Base-by-base conservation (phyloP, 2,329 filamentous ascomycete genomes). In the Xylaria sp. region DNA sequence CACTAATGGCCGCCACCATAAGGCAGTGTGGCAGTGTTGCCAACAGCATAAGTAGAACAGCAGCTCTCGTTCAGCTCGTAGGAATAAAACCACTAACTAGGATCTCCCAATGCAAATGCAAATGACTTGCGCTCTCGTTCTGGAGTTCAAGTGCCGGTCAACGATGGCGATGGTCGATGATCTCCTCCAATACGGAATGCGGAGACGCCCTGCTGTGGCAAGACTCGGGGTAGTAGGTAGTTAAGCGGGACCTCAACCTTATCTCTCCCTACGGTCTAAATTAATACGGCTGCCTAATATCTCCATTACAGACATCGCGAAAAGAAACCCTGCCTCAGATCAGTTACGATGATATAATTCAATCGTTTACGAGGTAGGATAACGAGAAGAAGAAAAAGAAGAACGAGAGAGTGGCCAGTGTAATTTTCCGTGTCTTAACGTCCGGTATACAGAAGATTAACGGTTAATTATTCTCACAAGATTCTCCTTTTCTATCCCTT, bases 371-470 rank as follows among this genome's bases (percentile, higher is more conserved):
- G 4, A 34, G 11, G 29, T 7, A 6, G 4, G 29, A 34, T 7
- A 34, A 34, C 11, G 11, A 4, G 29, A 34, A 11, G 29, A 7
- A 11, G 4, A 7, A 11, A 13, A 34, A 50, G 39, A n/a, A n/a
- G n/a, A n/a, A n/a, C n/a, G n/a, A n/a, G n/a, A n/a, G n/a, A n/a
- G n/a, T n/a, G n/a, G n/a, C n/a, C 29, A 48, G 41, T 22, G 11
- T 17, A 39, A 16, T 37, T 38, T 40, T 40, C 11, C 47, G 44
- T 37, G 24, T 38, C 44, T 26, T 21, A 40, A 43, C 45, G 24
- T 39, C 47, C 40, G 22, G 44, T 55, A 60, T 60, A 43, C 57
- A 48, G 39, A 55, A 57, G 40, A 45, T 52, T 44, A 44, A 44
- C 24, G 44, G 47, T 34, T 48, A 53, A 60, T 56, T 55, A 53